phyloP scores from a whole-genome alignment of 805 yeast genomes.

The Wickerhamomyces bovis region DNA sequence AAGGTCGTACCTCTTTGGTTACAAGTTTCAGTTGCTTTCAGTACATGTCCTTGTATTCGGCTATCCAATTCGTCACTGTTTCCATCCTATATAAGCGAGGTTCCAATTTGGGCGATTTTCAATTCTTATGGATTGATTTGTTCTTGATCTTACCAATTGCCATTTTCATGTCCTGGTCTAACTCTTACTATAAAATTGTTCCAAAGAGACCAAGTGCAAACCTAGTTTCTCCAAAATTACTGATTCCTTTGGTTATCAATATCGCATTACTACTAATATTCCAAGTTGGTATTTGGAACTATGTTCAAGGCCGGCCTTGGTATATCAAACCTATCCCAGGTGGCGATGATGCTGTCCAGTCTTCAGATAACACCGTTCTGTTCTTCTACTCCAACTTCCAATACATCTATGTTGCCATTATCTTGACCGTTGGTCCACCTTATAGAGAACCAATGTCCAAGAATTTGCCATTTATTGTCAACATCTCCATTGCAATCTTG shows the following conservation, averaged over 20 bases:
- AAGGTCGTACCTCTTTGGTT: conserved; percentile 91
- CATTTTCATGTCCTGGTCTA: conserved; percentile 96
- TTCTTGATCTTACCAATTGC: conserved; percentile 91
- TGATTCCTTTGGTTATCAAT: conserved; percentile 77
- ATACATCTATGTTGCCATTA: conserved; percentile 76
- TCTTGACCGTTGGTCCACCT: conserved; percentile 91
- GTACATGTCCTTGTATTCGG: conserved; percentile 95
- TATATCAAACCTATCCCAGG: conserved; percentile 77
- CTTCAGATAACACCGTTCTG: conserved; percentile 84
- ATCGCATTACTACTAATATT: conserved; percentile 57
- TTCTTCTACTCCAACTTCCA: conserved; percentile 83
- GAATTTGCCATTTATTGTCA: conserved; percentile 66
- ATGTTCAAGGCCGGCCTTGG: conserved; percentile 60
- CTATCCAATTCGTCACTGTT: conserved; percentile 89
- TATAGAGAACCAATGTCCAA: conserved; percentile 70
- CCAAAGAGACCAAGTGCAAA: conserved; percentile 90
- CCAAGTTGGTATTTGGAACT: conserved; percentile 64
- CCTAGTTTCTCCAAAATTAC: conserved; percentile 79
- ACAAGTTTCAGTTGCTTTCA: conserved; percentile 96
- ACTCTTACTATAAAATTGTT: conserved; percentile 56
- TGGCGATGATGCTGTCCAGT: conserved; percentile 71
- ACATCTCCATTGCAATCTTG: conserved; percentile 44
- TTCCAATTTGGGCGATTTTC: conserved; percentile 93
- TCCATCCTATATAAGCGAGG: conserved; percentile 82
- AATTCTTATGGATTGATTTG: conserved; percentile 89